These are phyloP conservation scores for Pseudopyrenochaeta lycopersici DNA, from an alignment of 2,329 filamentous ascomycete species.

Conservation along the genomic window DNA sequence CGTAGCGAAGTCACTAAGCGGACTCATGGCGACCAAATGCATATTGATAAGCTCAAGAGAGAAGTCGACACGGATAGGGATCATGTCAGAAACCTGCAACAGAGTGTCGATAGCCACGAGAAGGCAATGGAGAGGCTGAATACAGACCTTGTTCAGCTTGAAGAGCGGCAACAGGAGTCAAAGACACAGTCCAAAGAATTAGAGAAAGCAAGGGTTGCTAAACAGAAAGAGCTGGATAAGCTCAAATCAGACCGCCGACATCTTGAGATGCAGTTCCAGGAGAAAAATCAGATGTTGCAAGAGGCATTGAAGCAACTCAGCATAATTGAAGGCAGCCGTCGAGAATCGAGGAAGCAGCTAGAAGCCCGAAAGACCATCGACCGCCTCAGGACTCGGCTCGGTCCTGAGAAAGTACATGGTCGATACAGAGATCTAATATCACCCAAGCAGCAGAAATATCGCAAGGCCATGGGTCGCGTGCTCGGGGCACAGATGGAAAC, in stretches of 20 bases:
- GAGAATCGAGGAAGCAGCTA: slow-evolving; percentile 83
- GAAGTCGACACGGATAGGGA: slow-evolving; percentile 92
- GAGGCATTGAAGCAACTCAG: slow-evolving; percentile 84
- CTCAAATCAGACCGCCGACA: slow-evolving; percentile 41
- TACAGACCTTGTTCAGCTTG: slow-evolving; percentile 73
- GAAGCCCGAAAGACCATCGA: slow-evolving; percentile 84
- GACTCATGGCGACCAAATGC: slow-evolving; percentile 80
- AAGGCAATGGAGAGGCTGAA: slow-evolving; percentile 78
- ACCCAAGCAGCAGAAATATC: slow-evolving; percentile 96
- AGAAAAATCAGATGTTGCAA: slow-evolving; percentile 90
- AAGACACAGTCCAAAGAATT: slow-evolving; percentile 72
- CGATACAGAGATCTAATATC: slow-evolving; percentile 91
- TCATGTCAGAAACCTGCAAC: slow-evolving; percentile 86
- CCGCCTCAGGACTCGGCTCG: slow-evolving; percentile 87
- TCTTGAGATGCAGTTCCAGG: slow-evolving; percentile 81
- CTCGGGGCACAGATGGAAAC: slow-evolving; percentile 94
- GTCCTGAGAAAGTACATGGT: slow-evolving; percentile 78
- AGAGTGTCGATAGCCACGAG: slow-evolving; percentile 82
- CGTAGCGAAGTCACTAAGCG: slow-evolving; percentile 85
- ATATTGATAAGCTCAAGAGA: slow-evolving; percentile 84
- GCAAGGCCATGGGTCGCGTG: slow-evolving; percentile 90
- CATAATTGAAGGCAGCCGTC: slow-evolving; percentile 82
- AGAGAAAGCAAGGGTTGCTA: slow-evolving; percentile 80
- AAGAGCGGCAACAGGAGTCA: slow-evolving; percentile 71
- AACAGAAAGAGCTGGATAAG: slow-evolving; percentile 90